Percentiles rank a stretch among this genome's conserved stretches.
These are phyloP conservation scores for Russula lepida DNA, from an alignment of 768 basidiomycete genomes.

Conservation along the genomic window DNA sequence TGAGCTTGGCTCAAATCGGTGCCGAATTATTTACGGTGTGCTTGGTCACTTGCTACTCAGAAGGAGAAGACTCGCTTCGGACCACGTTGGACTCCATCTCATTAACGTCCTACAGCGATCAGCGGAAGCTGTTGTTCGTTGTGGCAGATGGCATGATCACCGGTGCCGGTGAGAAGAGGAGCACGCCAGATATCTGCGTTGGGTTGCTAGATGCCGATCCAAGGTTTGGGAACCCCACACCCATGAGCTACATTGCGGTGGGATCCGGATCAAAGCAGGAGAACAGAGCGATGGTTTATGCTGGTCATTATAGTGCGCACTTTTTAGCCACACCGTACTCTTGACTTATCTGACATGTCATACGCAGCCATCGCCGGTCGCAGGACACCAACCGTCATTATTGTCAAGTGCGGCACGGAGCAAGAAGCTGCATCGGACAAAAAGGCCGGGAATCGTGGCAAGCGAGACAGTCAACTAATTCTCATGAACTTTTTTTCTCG, in stretches of 20 bases:
- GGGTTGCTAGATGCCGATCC: conserved; percentile 86
- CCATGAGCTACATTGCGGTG: conserved; percentile 90
- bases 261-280: conserved; percentile 83
- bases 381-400: conserved; percentile 85
- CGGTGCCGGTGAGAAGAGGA: conserved; percentile 89
- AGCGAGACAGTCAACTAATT: conserved; percentile 96
- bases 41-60: conserved; percentile 95
- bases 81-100: conserved; percentile 94
- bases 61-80: conserved; percentile 87
- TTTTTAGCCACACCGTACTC: background rate
- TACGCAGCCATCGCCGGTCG: conserved; percentile 66
- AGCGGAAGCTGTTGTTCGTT: conserved; percentile 85
- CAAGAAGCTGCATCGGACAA: conserved; percentile 71
- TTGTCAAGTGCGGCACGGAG: conserved; percentile 96
- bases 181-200: conserved; percentile 96
- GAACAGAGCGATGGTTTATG: conserved; percentile 97
- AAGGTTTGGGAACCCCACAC: conserved; percentile 89
- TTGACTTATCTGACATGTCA: background rate
- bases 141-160: conserved; percentile 99
- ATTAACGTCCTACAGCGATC: conserved; percentile 81
- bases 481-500: conserved; percentile 99
- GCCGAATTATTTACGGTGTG: conserved; percentile 93
- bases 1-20: conserved; percentile 87
- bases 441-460: conserved; percentile 97
- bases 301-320: conserved; percentile 93